Evolutionary conservation across 305 asterid genomes (phyloP).

Genomic region (Rubia tinctorum): DNA sequence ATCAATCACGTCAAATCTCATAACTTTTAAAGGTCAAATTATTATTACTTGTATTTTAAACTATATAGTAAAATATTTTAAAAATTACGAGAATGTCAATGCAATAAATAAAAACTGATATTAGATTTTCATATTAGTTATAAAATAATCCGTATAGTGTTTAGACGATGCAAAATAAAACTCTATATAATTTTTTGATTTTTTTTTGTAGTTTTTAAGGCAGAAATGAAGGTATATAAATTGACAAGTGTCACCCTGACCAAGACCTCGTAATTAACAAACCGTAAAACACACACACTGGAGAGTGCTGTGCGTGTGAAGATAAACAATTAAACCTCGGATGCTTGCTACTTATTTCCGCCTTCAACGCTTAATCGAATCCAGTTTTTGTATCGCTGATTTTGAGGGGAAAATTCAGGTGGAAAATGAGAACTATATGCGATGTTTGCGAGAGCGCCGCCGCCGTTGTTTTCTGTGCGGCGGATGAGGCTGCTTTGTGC

Average conservation of each 20-base stretch:
- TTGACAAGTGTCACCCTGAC: conserved; percentile 1
- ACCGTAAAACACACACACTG: not conserved
- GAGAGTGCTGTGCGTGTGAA: not conserved
- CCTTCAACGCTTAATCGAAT: not conserved
- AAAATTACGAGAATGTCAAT: too few species aligned
- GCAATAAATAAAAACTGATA: too few species aligned
- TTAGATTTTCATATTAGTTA: too few species aligned
- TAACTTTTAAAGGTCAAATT: too few species aligned
- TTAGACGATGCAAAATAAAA: too few species aligned
- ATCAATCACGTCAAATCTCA: too few species aligned
- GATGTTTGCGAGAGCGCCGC: conserved; percentile 56
- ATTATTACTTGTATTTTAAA: too few species aligned
- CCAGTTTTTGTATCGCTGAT: not conserved
- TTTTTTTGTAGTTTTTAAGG: too few species aligned
- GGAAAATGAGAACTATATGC: conserved; percentile 51
- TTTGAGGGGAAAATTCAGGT: not conserved
- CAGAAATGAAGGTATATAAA: not conserved
- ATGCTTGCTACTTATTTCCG: not conserved
- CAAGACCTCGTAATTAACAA: not conserved
- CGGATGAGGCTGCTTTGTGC: conserved; percentile 61
- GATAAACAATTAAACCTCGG: not conserved
- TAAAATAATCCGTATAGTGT: too few species aligned
- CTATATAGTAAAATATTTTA: too few species aligned
- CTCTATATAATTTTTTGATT: too few species aligned
- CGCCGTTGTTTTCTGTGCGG: conserved; percentile 55